Conservation (phyloP, 1,284 basidiomycete genomes). For the Sutorius eximius region DNA sequence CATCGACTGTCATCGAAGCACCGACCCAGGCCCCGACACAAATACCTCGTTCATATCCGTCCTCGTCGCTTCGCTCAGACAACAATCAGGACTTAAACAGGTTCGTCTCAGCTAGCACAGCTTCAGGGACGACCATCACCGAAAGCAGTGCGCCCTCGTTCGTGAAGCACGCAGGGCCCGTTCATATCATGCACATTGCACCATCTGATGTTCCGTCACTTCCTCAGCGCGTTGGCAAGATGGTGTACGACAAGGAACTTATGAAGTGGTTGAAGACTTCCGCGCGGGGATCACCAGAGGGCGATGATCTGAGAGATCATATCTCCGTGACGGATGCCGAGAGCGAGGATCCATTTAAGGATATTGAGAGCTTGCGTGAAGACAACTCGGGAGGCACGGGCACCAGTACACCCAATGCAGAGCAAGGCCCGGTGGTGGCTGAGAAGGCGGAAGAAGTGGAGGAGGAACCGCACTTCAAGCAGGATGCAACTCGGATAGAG, state of each 20-base stretch:
- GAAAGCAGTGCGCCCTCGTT: conserved; percentile 73
- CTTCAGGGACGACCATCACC: conserved; percentile 71
- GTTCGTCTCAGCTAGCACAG: conserved; percentile 82
- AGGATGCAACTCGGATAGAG: conserved; percentile 52
- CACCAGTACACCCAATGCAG: conserved; percentile 6
- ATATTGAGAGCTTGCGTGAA: conserved; percentile 79
- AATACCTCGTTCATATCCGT: conserved; percentile 44
- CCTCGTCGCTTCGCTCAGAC: conserved; percentile 49
- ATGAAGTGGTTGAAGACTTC: conserved; percentile 83
- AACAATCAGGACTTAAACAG: conserved; percentile 77
- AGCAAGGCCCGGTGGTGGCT: conserved; percentile 15
- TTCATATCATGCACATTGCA: conserved; percentile 73
- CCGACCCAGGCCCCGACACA: conserved; percentile 15
- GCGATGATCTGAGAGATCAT: conserved; percentile 41
- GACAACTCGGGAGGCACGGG: conserved; percentile 43
- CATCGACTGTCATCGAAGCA: conserved; percentile 24
- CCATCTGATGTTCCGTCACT: conserved; percentile 76
- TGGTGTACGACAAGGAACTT: conserved; percentile 79
- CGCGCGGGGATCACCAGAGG: conserved; percentile 35
- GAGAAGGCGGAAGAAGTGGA: conserved; percentile 33
- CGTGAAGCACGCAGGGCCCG: conserved; percentile 79
- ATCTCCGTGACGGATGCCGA: conserved; percentile 47
- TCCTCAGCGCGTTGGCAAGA: conserved; percentile 78
- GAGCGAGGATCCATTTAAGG: conserved; percentile 84
- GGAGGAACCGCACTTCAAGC: conserved; percentile 34